Percentiles rank a stretch among this genome's conserved stretches.
phyloP scores from a whole-genome alignment of 1,284 basidiomycete species.

The Mycena citricolor region DNA sequence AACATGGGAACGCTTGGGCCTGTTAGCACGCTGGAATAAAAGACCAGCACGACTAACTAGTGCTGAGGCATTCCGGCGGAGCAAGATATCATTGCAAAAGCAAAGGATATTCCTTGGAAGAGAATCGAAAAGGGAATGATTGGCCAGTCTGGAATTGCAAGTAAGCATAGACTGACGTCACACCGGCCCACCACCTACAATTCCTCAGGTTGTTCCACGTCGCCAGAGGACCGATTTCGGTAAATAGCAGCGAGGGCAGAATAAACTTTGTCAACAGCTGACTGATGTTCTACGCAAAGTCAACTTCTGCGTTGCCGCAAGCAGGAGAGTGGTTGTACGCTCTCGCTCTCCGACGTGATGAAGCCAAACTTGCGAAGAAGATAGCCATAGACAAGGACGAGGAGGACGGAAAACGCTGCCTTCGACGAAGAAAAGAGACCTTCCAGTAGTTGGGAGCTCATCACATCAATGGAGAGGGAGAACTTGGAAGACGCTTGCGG shows the following conservation, averaged over 20 bases:
- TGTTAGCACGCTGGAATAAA: conserved; percentile 4
- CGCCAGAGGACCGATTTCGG: conserved; percentile 20
- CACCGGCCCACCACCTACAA: conserved; percentile 6
- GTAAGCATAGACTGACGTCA: too few relatives aligned
- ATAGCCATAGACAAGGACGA: conserved; percentile 20
- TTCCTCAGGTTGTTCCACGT: conserved; percentile 14
- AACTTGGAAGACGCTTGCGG: too few relatives aligned
- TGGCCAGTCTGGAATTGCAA: conserved; percentile 18
- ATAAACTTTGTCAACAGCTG: conserved; percentile 18
- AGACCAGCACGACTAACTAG: conserved; percentile 1
- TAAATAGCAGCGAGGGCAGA: conserved; percentile 20
- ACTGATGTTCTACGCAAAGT: conserved; percentile 10
- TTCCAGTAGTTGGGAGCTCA: conserved; percentile 11
- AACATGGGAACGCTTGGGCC: conserved; percentile 24
- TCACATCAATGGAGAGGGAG: too few relatives aligned
- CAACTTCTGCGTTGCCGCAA: neutral
- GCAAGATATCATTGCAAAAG: conserved; percentile 4
- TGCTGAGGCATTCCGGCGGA: conserved; percentile 16
- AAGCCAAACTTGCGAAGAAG: conserved; percentile 14
- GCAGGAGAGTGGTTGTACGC: neutral
- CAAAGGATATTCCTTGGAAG: conserved; percentile 15
- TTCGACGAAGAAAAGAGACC: conserved; percentile 16
- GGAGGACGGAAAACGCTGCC: conserved; percentile 17
- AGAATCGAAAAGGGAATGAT: conserved; percentile 21
- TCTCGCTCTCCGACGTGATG: conserved; percentile 17